Percentiles rank a stretch among this genome's conserved stretches.
Evolutionary conservation across 257 asterid species (phyloP).

Genomic region (Przewalskia tangutica): DNA sequence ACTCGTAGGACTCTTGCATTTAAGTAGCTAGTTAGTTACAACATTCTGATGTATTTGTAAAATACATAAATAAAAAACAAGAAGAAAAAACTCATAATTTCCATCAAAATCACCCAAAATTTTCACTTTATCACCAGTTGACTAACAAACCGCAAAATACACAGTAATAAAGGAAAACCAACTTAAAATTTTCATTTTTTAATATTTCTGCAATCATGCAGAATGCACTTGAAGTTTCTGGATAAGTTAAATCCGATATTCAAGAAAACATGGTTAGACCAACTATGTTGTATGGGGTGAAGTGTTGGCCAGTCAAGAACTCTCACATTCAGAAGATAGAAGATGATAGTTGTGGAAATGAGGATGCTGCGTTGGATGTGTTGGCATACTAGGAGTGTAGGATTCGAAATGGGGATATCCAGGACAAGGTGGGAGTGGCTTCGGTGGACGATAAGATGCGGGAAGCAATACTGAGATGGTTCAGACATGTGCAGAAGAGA

Average conservation of each 20-base stretch:
- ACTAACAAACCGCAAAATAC: not conserved
- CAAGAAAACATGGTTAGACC: not conserved
- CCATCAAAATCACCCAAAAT: not conserved
- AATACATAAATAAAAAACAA: not conserved
- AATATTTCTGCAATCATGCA: not conserved
- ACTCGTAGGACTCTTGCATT: not conserved
- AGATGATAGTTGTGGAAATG: too few relatives aligned
- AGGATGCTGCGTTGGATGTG: too few relatives aligned
- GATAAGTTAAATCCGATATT: not conserved
- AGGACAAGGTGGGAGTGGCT: too few relatives aligned
- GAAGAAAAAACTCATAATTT: not conserved
- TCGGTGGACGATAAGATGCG: too few relatives aligned
- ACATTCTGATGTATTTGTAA: not conserved
- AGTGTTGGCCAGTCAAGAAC: too few relatives aligned
- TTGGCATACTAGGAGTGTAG: too few relatives aligned
- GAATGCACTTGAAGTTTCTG: not conserved
- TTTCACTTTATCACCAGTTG: not conserved
- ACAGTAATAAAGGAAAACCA: not conserved
- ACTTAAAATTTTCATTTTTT: not conserved
- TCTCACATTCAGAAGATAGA: too few relatives aligned
- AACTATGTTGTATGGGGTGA: too few relatives aligned
- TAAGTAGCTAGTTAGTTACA: not conserved
- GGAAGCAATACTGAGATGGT: too few relatives aligned
- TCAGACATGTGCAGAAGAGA: too few relatives aligned
- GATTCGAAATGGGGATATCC: too few relatives aligned